Base-by-base conservation (phyloP, 805 yeast genomes). In the Candida michaelii region DNA sequence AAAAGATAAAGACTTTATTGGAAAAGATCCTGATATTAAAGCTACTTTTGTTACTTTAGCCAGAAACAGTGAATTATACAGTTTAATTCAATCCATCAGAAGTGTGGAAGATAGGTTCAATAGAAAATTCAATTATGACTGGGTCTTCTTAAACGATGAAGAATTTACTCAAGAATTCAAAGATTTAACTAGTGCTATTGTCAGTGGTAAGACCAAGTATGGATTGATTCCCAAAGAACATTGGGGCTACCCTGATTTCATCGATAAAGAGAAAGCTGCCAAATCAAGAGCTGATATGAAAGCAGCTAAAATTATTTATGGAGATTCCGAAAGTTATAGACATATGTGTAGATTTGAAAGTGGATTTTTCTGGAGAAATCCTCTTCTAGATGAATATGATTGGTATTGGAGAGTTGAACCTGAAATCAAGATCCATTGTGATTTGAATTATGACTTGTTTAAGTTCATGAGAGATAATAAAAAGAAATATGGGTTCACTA, bases 371-470 rank as follows among this genome's bases (percentile, higher is more conserved):
- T 82, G 74, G 63, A 66, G 76, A 41, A 83, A 83, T 55, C 75
- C 76, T 37, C 64, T 80, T 37, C 58, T 86, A 60, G 60, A 66
- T 40, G 70, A 74, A 15, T 82, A 82, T 60, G 77, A 74, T 38
- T 85, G 80, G 60, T 83, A 82, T 57, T 83, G 90, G 91, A 71
- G 90, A 46, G 85, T 85, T 32, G 90, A 83, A 62, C 88, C 89
- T 9, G 82, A 80, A 38, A 79, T 81, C 42, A 63, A 71, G 36
- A 66, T 80, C 43, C 73, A 58, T 50, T 84, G 90, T 66, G 83
- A 82, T 57, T 63, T 82, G 24, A 70, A 76, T 47, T 69, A 75
- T 46, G 90, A 85, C 56, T 77, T 82, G 24, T 85, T 85, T 66
- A 71, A 65, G 47, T 71, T 67, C 52, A 73, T 85, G 82, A 66